phyloP scores from a whole-genome alignment of 352 stramenopile genomes.

The Phytophthora parvispora region DNA sequence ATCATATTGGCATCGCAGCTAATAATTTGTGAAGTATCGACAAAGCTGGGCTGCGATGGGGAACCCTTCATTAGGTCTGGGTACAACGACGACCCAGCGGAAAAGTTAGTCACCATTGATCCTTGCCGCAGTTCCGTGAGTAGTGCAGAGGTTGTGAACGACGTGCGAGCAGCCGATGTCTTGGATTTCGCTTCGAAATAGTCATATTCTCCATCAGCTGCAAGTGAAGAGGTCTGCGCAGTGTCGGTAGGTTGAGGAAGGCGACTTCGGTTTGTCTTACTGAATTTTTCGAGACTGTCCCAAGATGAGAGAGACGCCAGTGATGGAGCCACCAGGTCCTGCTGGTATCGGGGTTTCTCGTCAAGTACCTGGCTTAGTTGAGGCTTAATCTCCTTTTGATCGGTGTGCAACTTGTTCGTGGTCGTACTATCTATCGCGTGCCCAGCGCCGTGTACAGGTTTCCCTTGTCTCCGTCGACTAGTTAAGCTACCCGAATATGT shows the following conservation, averaged over 20 bases:
- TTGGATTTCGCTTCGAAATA: conserved; percentile 8
- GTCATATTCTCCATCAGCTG: background rate
- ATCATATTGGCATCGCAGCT: background rate
- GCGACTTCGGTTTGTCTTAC: conserved; percentile 74
- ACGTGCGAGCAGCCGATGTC: background rate
- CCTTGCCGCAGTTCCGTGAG: conserved; percentile 30
- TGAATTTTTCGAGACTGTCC: conserved; percentile 88
- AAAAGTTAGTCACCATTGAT: background rate
- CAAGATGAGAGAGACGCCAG: conserved; percentile 43
- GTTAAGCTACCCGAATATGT: conserved; percentile 10
- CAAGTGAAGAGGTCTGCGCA: background rate
- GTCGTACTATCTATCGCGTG: background rate
- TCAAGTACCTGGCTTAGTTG: background rate
- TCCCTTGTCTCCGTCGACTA: conserved; percentile 29
- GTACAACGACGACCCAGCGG: background rate
- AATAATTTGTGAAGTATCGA: background rate
- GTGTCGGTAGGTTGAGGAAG: conserved; percentile 37
- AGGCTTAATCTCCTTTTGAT: conserved; percentile 15
- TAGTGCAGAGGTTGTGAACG: conserved; percentile 29
- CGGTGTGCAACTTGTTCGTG: background rate
- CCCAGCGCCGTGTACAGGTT: background rate
- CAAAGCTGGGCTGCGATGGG: background rate
- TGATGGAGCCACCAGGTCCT: conserved; percentile 1
- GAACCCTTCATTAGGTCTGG: conserved; percentile 1
- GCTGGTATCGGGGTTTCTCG: conserved; percentile 5